A percentile compares a stretch with the other conserved stretches of the same genome.
These are phyloP conservation scores for Spathaspora passalidarum DNA, from an alignment of 805 yeast species.

Conservation along the genomic window DNA sequence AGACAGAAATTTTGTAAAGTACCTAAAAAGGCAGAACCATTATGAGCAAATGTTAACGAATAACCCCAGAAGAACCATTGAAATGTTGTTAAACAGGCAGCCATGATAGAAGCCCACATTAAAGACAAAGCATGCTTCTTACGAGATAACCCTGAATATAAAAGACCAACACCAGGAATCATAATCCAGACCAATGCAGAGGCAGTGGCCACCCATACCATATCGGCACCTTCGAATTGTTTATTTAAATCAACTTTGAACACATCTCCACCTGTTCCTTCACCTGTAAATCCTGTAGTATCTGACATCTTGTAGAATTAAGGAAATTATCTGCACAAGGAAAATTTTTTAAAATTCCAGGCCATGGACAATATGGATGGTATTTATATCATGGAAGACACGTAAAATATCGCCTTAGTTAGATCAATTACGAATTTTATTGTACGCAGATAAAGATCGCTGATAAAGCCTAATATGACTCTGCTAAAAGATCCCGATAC, in stretches of 20 bases:
- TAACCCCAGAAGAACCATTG: constrained; percentile 99
- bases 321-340: too few species aligned
- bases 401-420: background rate
- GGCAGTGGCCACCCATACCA: constrained; percentile 83
- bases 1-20: constrained; percentile 77
- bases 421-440: background rate
- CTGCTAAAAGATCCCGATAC: background rate
- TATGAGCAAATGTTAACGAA: constrained; percentile 78
- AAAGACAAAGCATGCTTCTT: constrained; percentile 94
- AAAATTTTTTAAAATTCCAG: too few species aligned
- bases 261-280: constrained; percentile 80
- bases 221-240: constrained; percentile 69
- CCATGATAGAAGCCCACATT: constrained; percentile 92
- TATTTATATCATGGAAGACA: background rate
- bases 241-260: constrained; percentile 68
- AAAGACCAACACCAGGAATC: constrained; percentile 93
- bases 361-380: background rate
- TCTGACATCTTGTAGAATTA: constrained; percentile 19
- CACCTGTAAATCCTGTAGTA: constrained; percentile 41
- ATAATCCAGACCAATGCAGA: constrained; percentile 87
- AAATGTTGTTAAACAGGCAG: constrained; percentile 75
- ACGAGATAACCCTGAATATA: constrained; percentile 91
- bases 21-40: constrained; percentile 68
- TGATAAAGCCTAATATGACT: background rate
- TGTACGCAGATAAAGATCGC: background rate